Evolutionary conservation across 129 eudicot species (phyloP), one percentile per base, ranked within the genome.

Genomic region (Flaveria brownii): DNA sequence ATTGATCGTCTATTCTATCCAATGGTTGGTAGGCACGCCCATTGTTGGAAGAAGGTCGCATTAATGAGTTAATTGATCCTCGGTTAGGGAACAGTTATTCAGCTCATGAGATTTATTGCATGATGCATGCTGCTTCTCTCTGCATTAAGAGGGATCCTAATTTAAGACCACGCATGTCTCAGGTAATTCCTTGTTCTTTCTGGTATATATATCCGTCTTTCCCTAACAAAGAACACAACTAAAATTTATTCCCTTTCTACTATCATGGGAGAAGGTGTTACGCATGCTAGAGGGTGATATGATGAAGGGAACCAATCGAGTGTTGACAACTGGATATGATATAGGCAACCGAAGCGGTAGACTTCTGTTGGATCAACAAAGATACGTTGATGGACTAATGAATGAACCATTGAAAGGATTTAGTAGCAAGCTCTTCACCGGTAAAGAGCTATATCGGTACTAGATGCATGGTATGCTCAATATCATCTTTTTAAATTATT

Each of bases 81-180:
- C 94, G 89, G 61, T 80, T 95, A 52, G 80, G 84, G 57, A 84
- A 77, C 80, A 59, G 77, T 45, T 95, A 86, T 68, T 83, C 86
- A 47, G 96, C 90, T 56, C 83, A 84, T 13, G 99, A 95, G 72
- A 91, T 89, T 63, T 82, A 85, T 50, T 95, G 91, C 85, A 88
- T 95, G 96, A 78, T 95, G 84, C 96, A 89, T 70, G 99, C 97
- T 55, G 97, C 99, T 33, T 88, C 95, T 68, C 71, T 95, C 88
- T 95, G 99, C 88, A 89, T 95, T 23, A 87, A 88, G 16, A 81
- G 97, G 71, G 99, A 95, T 72, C 97, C 99, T 15, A 96, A 95
- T 66, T 72, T 83, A 45, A 80, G 99, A 62, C 97, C 99, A 67
- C 94, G 97, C 69, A 95, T 95, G 96, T 95, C 99, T 63, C 97